A percentile compares a stretch with the other conserved stretches of the same genome.
Evolutionary conservation across 352 stramenopile species (phyloP).

Genomic region (Phytopythium litorale): DNA sequence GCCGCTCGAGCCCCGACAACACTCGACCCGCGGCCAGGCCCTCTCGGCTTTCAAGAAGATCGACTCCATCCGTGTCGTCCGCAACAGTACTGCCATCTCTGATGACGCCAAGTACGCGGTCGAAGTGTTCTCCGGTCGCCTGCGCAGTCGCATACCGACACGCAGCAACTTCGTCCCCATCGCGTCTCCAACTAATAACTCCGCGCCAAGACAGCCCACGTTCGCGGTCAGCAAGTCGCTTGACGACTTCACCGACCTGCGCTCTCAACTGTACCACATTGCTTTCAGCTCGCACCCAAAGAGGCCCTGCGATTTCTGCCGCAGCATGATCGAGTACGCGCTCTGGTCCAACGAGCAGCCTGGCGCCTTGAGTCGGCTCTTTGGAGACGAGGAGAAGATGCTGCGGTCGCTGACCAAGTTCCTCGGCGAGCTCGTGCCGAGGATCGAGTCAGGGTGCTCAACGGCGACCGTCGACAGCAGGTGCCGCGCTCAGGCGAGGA

Average conservation of each 20-base stretch:
- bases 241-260: conserved; percentile 14
- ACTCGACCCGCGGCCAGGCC: conserved; percentile 12
- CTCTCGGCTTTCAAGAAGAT: conserved; percentile 22
- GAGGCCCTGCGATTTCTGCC: conserved; percentile 18
- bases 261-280: conserved; percentile 13
- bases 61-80: conserved; percentile 16
- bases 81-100: neutral
- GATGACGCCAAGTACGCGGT: neutral
- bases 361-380: conserved; percentile 12
- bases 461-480: conserved; percentile 3
- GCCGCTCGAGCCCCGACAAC: conserved; percentile 17
- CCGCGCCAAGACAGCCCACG: neutral
- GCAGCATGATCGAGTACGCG: conserved; percentile 1
- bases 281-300: conserved; percentile 6
- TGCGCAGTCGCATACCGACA: neutral
- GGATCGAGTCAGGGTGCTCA: conserved; percentile 6
- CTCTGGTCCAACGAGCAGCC: conserved; percentile 8
- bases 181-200: neutral
- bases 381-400: conserved; percentile 7
- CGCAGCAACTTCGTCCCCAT: neutral
- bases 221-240: conserved; percentile 1
- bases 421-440: conserved; percentile 7
- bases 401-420: conserved; percentile 12
- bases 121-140: conserved; percentile 3
- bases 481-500: conserved; percentile 11